A percentile compares a stretch with the other conserved stretches of the same genome.
Conservation (phyloP, 768 basidiomycete genomes). For the Termitomyces sp. region DNA sequence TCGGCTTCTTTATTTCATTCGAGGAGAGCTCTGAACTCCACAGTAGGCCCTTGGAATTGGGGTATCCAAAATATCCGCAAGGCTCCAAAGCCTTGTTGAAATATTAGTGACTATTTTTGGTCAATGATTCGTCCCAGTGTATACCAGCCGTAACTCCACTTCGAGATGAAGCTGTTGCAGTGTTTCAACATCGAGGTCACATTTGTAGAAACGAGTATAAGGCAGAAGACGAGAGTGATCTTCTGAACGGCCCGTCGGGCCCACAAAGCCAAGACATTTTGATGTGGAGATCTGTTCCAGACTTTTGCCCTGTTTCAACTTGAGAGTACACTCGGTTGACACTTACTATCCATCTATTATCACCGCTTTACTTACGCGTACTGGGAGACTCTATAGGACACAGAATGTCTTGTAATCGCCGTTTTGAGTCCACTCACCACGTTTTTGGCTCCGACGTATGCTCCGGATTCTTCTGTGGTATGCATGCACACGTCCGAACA, state of each 20-base stretch:
- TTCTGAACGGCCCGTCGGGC: conserved; percentile 7
- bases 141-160: neutral
- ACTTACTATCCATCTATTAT: neutral
- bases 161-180: neutral
- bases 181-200: neutral
- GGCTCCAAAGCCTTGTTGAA: neutral
- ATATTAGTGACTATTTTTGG: neutral
- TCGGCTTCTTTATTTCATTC: neutral
- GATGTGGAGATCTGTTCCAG: neutral
- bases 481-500: neutral
- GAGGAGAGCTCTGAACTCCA: neutral
- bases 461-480: neutral
- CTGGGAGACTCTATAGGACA: neutral
- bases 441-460: neutral
- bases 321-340: neutral
- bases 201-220: neutral
- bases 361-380: neutral
- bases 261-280: conserved; percentile 6
- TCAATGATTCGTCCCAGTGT: neutral
- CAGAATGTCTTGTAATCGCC: neutral
- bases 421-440: neutral
- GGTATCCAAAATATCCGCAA: neutral
- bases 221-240: neutral
- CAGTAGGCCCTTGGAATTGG: neutral
- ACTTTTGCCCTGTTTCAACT: neutral